Base-by-base conservation (phyloP, 2,329 filamentous ascomycete species). In the Blastomyces emzantsi region DNA sequence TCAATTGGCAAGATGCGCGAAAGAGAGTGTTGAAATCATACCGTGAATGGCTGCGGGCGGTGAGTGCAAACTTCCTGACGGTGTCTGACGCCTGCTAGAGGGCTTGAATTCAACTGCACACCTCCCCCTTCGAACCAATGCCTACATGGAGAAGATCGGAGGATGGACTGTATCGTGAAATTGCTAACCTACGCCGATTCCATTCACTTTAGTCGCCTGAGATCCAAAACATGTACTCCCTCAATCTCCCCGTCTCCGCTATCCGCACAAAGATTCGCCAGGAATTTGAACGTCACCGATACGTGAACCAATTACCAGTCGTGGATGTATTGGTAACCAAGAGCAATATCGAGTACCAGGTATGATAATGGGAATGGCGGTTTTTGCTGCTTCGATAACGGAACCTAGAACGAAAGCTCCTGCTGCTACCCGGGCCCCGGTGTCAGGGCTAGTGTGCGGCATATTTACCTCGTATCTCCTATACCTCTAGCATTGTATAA, bases 251-350 rank as follows among this genome's bases (percentile, higher is more conserved):
- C 62, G 87, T 97, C 62, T 90, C 93, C 51, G 83, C 85, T 67
- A 87, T 99, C 75, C 90, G 94, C 71, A 95, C 93, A 65, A 93
- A 95, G 80, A 89, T 97, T 76, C 86, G 94, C 76, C 90, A 97
- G 80, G 92, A 99, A 76, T 99, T 97, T 76, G 94, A 99, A 83
- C 86, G 91, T 74, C 88, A 97, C 81, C 85, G 94, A 82, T 97
- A 90, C 76, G 92, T 96, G 69, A 90, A 89, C 77, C 92, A 97
- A 80, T 80, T 97, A 63, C 84, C 84, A 61, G 90, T 93, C 39
- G 88, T 97, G 61, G 94, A 99, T 73, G 89, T 97, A 63, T 81
- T 99, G 64, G 78, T 99, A 55, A 89, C 90, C 79, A 90, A 97
- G 79, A 96, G 90, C 74, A 88, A 96, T 75, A 85, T 89, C 70